Conservation (phyloP, 148 eudicot species). For the Rheum nobile region DNA sequence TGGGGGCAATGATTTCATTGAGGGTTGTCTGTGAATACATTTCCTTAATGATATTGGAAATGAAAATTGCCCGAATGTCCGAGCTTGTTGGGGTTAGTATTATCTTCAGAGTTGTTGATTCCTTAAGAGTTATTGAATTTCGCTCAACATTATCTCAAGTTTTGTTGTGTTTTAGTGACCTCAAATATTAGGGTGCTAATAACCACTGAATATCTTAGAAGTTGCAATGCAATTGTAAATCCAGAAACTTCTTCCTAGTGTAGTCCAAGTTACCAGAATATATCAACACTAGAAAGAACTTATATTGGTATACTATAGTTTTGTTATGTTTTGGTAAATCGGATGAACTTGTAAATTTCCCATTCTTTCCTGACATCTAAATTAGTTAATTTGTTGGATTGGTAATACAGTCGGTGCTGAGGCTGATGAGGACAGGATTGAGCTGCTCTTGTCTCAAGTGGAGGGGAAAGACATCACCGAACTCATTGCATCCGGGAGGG, state of each 20-base stretch:
- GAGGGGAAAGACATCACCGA: constrained; percentile 44
- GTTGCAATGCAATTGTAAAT: too few species aligned
- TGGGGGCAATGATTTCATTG: neutral
- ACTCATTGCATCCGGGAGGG: constrained; percentile 47
- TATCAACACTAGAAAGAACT: neutral
- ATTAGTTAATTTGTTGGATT: neutral
- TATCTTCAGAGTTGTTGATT: neutral
- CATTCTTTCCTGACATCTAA: neutral
- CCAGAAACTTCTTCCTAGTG: too few species aligned
- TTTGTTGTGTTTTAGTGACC: too few species aligned
- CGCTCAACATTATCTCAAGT: too few species aligned
- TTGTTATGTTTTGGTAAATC: neutral
- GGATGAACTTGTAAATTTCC: neutral
- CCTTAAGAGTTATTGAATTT: too few species aligned
- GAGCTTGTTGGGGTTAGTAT: neutral
- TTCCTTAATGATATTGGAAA: neutral
- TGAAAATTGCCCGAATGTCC: neutral
- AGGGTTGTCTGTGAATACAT: neutral
- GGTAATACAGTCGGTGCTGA: constrained; percentile 35
- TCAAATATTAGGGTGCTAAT: too few species aligned
- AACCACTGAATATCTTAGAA: neutral
- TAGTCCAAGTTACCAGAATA: neutral
- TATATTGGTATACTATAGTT: neutral
- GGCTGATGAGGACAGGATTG: constrained; percentile 32
- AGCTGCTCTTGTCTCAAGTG: constrained; percentile 41